phyloP scores from a whole-genome alignment of 176 grass and related monocot genomes.

The Alopecurus myosuroides region DNA sequence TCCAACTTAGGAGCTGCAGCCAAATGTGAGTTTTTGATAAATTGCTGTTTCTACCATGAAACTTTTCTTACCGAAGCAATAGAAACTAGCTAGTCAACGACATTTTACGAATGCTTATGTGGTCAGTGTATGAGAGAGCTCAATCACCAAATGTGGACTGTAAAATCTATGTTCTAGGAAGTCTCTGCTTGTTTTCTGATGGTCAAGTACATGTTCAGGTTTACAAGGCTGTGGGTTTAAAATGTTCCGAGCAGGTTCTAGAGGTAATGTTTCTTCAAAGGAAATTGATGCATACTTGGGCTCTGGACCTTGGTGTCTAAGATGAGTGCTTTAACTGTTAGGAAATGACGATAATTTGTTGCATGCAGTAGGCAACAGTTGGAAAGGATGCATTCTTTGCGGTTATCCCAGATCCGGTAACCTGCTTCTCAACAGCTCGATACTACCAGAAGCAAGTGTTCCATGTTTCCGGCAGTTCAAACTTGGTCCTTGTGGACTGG shows the following conservation, averaged over 20 bases:
- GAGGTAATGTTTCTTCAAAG: conserved; percentile 50
- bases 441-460: conserved; percentile 86
- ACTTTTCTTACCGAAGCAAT: background rate
- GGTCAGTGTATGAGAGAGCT: too few species aligned
- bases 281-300: background rate
- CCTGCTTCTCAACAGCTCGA: conserved; percentile 67
- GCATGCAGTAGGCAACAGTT: conserved; percentile 64
- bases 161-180: background rate
- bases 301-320: background rate
- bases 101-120: too few species aligned
- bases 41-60: background rate
- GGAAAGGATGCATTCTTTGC: conserved; percentile 67
- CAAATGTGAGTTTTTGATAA: background rate
- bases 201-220: conserved; percentile 35
- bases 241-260: conserved; percentile 71
- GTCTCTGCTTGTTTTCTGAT: conserved; percentile 8
- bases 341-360: conserved; percentile 5
- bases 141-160: background rate
- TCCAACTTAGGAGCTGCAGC: background rate
- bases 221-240: conserved; percentile 83
- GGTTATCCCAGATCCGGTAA: conserved; percentile 84
- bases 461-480: conserved; percentile 52
- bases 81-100: background rate
- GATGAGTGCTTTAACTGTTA: background rate
- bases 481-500: conserved; percentile 86